phyloP scores from a whole-genome alignment of 23 red algal genomes.

The Pyropia yezoensis region DNA sequence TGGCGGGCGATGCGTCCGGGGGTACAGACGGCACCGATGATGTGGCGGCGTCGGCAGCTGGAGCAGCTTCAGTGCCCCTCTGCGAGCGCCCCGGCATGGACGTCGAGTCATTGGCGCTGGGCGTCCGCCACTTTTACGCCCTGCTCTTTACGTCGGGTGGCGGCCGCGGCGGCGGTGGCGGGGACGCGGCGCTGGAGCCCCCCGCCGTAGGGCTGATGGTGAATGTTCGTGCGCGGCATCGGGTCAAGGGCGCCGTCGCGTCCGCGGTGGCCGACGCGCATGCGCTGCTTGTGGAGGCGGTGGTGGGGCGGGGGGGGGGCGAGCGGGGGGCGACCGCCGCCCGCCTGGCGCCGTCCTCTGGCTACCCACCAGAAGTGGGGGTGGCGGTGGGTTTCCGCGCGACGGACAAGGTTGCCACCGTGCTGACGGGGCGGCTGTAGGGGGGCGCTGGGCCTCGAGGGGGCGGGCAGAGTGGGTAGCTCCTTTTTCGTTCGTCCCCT shows the following conservation, averaged over 20 bases:
- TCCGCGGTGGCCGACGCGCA: constrained; percentile 39
- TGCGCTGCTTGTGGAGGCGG: constrained; percentile 29
- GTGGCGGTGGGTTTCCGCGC: constrained; percentile 40
- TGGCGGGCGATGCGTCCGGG: constrained; percentile 3
- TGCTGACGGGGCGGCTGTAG: constrained; percentile 4
- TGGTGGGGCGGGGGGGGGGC: neutral
- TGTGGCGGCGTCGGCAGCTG: neutral
- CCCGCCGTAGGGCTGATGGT: constrained; percentile 41
- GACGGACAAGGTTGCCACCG: constrained; percentile 28
- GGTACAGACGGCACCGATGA: neutral
- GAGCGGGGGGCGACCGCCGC: too few relatives aligned
- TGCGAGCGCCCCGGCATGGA: constrained; percentile 53
- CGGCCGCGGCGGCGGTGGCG: constrained; percentile 26
- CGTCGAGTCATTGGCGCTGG: constrained; percentile 65
- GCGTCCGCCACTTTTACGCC: constrained; percentile 81
- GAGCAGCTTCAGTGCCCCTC: constrained; percentile 2
- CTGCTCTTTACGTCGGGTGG: constrained; percentile 26
- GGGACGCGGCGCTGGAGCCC: constrained; percentile 45
- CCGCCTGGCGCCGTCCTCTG: constrained; percentile 25
- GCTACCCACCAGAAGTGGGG: constrained; percentile 46
- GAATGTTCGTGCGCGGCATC: constrained; percentile 50
- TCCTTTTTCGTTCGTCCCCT: too few relatives aligned
- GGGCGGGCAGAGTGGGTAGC: too few relatives aligned
- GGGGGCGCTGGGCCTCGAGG: too few relatives aligned
- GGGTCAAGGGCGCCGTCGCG: constrained; percentile 43